phyloP scores from a whole-genome alignment of 495 filamentous ascomycete genomes.

The Penicillium steckii region DNA sequence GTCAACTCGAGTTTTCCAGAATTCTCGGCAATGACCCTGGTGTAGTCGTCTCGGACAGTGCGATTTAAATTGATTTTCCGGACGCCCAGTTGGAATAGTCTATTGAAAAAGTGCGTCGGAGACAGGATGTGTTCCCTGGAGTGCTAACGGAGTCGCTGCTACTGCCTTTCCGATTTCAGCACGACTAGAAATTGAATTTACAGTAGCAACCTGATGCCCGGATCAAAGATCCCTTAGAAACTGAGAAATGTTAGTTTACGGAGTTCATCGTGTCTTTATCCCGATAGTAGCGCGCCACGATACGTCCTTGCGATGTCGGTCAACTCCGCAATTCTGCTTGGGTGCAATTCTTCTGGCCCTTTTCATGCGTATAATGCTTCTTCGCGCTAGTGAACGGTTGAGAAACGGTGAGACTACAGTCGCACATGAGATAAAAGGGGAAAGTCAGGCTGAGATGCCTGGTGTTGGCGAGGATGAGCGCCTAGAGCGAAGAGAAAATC shows the following conservation, averaged over 20 bases:
- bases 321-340: not conserved
- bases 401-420: too few relatives aligned
- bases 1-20: conserved; percentile 58
- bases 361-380: not conserved
- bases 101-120: conserved; percentile 54
- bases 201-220: too few relatives aligned
- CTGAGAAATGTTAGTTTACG: not conserved
- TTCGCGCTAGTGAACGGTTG: too few relatives aligned
- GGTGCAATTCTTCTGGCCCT: not conserved
- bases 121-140: conserved; percentile 73
- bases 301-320: not conserved
- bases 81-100: conserved; percentile 24
- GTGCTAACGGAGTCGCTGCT: conserved; percentile 43
- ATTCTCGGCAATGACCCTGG: conserved; percentile 57
- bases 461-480: too few relatives aligned
- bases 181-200: not conserved
- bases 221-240: too few relatives aligned
- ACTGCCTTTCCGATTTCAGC: not conserved
- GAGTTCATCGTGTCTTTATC: not conserved
- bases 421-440: too few relatives aligned
- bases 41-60: conserved; percentile 62
- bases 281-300: not conserved
- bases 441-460: too few relatives aligned
- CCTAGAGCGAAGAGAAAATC: too few relatives aligned
- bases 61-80: conserved; percentile 59